Conservation (phyloP, 768 basidiomycete species). For the Lactarius pseudohatsudake region DNA sequence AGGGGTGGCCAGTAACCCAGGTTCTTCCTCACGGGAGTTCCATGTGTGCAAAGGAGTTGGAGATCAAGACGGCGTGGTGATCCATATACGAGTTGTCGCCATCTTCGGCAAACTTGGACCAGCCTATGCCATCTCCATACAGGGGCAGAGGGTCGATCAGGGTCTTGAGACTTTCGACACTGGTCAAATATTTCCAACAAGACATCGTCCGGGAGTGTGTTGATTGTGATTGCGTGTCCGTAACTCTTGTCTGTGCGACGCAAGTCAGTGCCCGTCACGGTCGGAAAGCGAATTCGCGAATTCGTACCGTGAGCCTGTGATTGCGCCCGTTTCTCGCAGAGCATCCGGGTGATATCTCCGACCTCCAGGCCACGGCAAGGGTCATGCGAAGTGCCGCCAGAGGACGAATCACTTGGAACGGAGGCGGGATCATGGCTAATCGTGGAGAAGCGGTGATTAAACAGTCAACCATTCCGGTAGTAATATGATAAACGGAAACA, state of each 20-base stretch:
- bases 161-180: not conserved
- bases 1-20: not conserved
- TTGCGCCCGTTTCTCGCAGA: not conserved
- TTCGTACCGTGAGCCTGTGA: not conserved
- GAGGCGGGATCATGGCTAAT: not conserved
- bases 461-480: not conserved
- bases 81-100: no score
- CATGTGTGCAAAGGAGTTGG: no score
- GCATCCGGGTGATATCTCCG: not conserved
- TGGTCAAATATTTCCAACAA: not conserved
- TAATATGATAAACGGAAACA: not conserved
- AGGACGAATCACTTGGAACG: not conserved
- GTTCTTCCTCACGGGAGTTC: no score
- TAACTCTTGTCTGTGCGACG: not conserved
- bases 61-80: no score
- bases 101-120: no score
- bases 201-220: not conserved
- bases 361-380: not conserved
- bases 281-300: not conserved
- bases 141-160: not conserved
- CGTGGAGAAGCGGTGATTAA: not conserved
- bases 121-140: no score
- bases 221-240: not conserved
- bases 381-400: not conserved
- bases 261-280: not conserved